A percentile compares a stretch with the other conserved stretches of the same genome.
phyloP scores from a whole-genome alignment of 2,329 filamentous ascomycete species.

The Aureobasidium sp. region DNA sequence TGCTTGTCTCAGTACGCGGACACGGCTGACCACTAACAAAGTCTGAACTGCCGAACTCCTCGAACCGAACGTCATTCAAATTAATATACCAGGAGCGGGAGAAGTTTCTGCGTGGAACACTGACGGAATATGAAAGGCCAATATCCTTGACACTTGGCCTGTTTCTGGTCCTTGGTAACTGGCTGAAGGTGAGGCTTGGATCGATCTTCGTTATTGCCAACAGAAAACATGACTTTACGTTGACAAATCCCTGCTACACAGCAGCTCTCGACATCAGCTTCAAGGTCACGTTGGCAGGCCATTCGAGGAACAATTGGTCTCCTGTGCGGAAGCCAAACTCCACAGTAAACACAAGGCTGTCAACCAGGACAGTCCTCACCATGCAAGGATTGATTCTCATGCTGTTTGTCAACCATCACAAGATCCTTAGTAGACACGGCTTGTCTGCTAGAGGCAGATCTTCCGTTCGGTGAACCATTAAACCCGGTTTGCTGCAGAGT shows the following conservation, averaged over 20 bases:
- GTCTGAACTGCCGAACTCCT: neutral
- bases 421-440: neutral
- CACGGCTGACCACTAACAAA: neutral
- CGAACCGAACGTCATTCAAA: neutral
- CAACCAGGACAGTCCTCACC: too few species aligned
- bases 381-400: neutral
- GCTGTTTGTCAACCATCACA: constrained; percentile 8
- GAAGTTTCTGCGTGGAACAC: constrained; percentile 10
- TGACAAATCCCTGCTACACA: neutral
- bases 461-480: neutral
- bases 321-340: neutral
- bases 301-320: neutral
- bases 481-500: constrained; percentile 9
- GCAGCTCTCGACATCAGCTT: neutral
- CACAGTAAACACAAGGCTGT: neutral
- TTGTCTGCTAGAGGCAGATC: neutral
- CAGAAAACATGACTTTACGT: neutral
- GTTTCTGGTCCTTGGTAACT: constrained; percentile 1
- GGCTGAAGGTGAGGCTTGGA: neutral
- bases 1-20: neutral
- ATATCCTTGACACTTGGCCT: neutral
- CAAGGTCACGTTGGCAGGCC: neutral
- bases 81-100: constrained; percentile 11
- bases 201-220: neutral
- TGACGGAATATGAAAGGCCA: neutral